Percentiles rank a stretch among this genome's conserved stretches.
Evolutionary conservation across 31 red algal species (phyloP).

Genomic region (Bonnemaisonia californica): DNA sequence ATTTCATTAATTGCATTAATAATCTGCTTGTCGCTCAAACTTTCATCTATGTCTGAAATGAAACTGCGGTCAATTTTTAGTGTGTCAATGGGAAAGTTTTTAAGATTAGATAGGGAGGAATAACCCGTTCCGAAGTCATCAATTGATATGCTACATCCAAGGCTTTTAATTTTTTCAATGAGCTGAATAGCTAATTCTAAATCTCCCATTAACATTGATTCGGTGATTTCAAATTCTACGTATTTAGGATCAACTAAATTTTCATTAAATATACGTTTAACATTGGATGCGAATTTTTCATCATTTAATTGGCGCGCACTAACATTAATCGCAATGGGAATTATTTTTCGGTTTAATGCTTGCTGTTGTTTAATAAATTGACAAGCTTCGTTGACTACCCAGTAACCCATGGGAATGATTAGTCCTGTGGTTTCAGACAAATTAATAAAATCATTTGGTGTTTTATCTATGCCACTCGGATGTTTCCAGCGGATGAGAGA

Average conservation of each 20-base stretch:
- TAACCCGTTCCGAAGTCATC: slow-evolving; percentile 53
- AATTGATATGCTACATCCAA: not conserved
- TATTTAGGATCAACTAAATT: not conserved
- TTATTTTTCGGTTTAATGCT: not conserved
- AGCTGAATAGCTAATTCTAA: not conserved
- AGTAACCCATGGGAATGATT: not conserved
- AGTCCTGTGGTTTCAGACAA: not conserved
- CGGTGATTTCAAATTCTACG: slow-evolving; percentile 25
- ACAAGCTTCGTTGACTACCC: slow-evolving; percentile 5
- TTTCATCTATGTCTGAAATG: not conserved
- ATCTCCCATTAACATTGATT: slow-evolving; percentile 2
- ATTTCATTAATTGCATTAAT: slow-evolving; percentile 1
- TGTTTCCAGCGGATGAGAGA: slow-evolving; percentile 12
- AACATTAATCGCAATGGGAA: slow-evolving; percentile 25
- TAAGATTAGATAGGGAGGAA: slow-evolving; percentile 23
- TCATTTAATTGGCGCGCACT: not conserved
- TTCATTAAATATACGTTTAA: not conserved
- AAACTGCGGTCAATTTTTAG: slow-evolving; percentile 35
- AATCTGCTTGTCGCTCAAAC: not conserved
- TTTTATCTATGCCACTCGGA: not conserved
- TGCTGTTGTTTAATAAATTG: not conserved
- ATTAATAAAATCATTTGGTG: slow-evolving; percentile 11
- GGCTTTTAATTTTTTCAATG: not conserved
- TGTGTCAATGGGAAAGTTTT: slow-evolving; percentile 4
- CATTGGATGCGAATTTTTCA: not conserved